Conservation (phyloP, 1,284 basidiomycete genomes). For the Apiotrichum laibachii region DNA sequence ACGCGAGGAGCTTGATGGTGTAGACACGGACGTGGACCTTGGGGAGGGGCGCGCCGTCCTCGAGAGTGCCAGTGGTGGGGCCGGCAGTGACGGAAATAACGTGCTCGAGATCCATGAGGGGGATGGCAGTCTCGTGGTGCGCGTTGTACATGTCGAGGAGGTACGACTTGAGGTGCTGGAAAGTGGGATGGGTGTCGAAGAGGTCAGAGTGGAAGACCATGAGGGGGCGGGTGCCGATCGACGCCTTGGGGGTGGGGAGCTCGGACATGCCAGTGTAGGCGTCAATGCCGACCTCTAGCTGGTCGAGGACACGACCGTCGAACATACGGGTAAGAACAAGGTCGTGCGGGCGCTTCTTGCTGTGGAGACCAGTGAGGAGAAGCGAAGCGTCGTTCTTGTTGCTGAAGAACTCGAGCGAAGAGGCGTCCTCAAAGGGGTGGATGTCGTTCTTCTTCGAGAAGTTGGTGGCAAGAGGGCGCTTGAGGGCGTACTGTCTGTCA, state of each 20-base stretch:
- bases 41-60: conserved; percentile 57
- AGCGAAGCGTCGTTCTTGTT: conserved; percentile 91
- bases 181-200: conserved; percentile 87
- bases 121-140: conserved; percentile 78
- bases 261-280: conserved; percentile 71
- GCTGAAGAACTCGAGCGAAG: conserved; percentile 87
- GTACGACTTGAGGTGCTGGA: conserved; percentile 87
- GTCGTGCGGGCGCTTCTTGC: conserved; percentile 91
- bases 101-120: conserved; percentile 81
- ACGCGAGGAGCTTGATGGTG: conserved; percentile 69
- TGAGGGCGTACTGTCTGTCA: conserved; percentile 73
- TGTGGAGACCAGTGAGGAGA: conserved; percentile 86
- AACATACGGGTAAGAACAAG: conserved; percentile 85
- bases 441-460: conserved; percentile 95
- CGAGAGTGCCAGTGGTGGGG: conserved; percentile 54
- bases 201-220: conserved; percentile 94
- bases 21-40: conserved; percentile 87
- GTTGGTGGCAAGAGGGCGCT: conserved; percentile 80
- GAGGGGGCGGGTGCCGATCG: conserved; percentile 85
- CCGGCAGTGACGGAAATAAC: conserved; percentile 82
- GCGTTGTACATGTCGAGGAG: conserved; percentile 85
- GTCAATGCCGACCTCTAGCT: conserved; percentile 90
- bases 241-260: conserved; percentile 84
- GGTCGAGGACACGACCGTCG: conserved; percentile 83
- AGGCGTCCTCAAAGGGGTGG: conserved; percentile 82